A percentile compares a stretch with the other conserved stretches of the same genome.
phyloP scores from a whole-genome alignment of 345 rosid species.

The Syzygium jambos region DNA sequence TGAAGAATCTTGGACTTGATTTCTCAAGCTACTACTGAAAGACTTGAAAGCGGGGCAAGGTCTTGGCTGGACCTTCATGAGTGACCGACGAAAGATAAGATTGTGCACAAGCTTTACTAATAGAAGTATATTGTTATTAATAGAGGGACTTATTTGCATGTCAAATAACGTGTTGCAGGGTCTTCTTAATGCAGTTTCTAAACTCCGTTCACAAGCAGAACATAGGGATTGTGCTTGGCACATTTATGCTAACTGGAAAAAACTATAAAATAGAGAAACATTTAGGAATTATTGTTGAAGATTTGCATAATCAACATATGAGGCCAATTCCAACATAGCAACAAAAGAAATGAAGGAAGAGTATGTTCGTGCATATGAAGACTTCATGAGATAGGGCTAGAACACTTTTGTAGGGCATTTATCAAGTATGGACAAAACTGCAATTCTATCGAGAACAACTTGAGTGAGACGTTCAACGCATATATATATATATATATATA shows the following conservation, averaged over 20 bases:
- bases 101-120: not conserved
- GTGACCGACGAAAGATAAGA: not conserved
- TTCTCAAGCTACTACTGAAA: not conserved
- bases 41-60: not conserved
- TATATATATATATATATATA: too few relatives aligned
- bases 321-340: not conserved
- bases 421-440: not conserved
- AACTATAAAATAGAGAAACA: too few relatives aligned
- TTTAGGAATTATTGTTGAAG: not conserved
- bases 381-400: not conserved
- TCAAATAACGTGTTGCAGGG: too few relatives aligned
- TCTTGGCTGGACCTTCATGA: not conserved
- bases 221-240: too few relatives aligned
- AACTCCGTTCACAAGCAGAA: accelerated
- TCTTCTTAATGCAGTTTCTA: too few relatives aligned
- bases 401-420: not conserved
- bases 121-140: too few relatives aligned
- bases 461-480: not conserved
- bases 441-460: not conserved
- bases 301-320: not conserved
- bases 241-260: too few relatives aligned
- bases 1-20: too few relatives aligned
- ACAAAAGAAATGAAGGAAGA: not conserved
- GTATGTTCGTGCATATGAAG: too few relatives aligned
- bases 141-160: too few relatives aligned